A percentile compares a stretch with the other conserved stretches of the same genome.
Evolutionary conservation across 495 filamentous ascomycete species (phyloP).

Genomic region (Neurospora sp.): DNA sequence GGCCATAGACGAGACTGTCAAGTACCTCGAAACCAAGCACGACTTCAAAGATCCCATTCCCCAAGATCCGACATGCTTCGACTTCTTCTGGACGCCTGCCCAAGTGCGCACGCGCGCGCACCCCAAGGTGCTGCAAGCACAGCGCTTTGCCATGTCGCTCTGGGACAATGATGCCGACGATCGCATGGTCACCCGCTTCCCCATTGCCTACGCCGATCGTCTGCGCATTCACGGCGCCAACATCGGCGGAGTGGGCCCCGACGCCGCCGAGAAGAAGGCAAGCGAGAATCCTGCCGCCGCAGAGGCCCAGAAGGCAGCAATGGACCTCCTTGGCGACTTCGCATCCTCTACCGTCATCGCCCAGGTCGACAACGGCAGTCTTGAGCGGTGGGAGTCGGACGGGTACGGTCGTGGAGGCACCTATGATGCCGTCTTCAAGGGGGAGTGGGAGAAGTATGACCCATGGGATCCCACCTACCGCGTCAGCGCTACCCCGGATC

Average conservation of each 20-base stretch:
- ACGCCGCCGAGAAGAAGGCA: conserved; percentile 9
- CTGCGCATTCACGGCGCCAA: conserved; percentile 57
- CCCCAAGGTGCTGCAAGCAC: conserved; percentile 59
- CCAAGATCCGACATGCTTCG: conserved; percentile 67
- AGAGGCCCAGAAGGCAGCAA: conserved; percentile 17
- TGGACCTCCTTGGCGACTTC: conserved; percentile 35
- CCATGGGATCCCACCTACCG: conserved; percentile 74
- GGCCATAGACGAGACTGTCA: conserved; percentile 48
- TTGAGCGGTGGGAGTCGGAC: conserved; percentile 83
- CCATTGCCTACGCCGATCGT: conserved; percentile 74
- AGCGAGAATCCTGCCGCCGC: conserved; percentile 9
- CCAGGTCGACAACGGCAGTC: conserved; percentile 76
- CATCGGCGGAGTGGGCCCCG: conserved; percentile 26
- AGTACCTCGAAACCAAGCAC: conserved; percentile 52
- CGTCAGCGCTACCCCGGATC: conserved; percentile 59
- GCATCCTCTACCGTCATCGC: conserved; percentile 42
- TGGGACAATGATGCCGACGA: conserved; percentile 71
- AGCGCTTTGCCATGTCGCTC: conserved; percentile 68
- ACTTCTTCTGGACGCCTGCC: conserved; percentile 83
- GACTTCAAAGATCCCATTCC: conserved; percentile 42
- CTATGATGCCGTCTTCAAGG: conserved; percentile 65
- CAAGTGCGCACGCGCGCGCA: conserved; percentile 73
- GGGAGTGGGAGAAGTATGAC: conserved; percentile 79
- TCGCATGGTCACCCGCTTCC: conserved; percentile 44
- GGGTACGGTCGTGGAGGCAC: conserved; percentile 65